These are phyloP conservation scores for Lolium perenne DNA, from an alignment of 176 grass and related monocot genomes.

Conservation along the genomic window DNA sequence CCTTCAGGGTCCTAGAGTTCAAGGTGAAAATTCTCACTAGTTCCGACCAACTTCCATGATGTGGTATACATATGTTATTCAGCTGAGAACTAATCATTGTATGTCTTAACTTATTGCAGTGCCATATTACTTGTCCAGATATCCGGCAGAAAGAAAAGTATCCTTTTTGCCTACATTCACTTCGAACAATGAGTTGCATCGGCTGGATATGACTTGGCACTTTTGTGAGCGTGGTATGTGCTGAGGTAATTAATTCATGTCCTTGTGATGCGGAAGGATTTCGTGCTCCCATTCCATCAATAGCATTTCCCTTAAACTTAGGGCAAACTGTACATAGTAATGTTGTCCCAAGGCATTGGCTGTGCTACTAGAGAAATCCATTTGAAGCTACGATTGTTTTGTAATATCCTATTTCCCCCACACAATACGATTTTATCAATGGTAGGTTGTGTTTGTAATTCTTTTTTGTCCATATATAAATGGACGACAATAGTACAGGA, in stretches of 20 bases:
- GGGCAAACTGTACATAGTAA: conserved; percentile 23
- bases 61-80: background rate
- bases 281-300: background rate
- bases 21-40: conserved; percentile 36
- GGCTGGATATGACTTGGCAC: background rate
- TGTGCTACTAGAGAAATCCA: background rate
- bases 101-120: conserved; percentile 24
- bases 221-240: background rate
- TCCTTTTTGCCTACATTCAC: background rate
- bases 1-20: background rate
- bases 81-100: background rate
- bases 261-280: background rate
- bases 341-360: background rate
- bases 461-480: conserved; percentile 22
- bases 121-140: conserved; percentile 10
- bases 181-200: background rate
- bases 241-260: conserved; percentile 12
- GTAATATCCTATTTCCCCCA: background rate
- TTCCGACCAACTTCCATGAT: conserved; percentile 19
- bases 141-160: background rate
- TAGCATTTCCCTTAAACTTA: background rate
- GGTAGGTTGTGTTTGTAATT: background rate
- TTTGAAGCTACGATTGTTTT: conserved; percentile 7
- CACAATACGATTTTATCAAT: background rate
- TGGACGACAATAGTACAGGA: background rate